A percentile compares a stretch with the other conserved stretches of the same genome.
Evolutionary conservation across 1,139 yeast species (phyloP).

Genomic region (Geotrichum fermentans): DNA sequence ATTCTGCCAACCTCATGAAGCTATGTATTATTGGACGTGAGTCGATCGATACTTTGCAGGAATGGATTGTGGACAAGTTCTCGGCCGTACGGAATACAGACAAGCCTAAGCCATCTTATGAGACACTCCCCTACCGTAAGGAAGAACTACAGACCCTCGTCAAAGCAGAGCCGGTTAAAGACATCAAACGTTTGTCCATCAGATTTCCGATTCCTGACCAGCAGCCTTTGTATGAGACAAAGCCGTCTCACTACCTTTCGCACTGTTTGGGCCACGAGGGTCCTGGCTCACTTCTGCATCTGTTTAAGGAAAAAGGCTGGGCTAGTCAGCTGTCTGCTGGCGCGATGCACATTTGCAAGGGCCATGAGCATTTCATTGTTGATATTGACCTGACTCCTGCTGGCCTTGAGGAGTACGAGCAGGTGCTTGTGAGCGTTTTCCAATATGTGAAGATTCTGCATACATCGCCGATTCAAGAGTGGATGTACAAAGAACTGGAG

Average conservation of each 20-base stretch:
- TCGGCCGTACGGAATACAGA: constrained; percentile 55
- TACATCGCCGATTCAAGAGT: constrained; percentile 52
- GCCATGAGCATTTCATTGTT: constrained; percentile 60
- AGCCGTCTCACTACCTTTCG: constrained; percentile 65
- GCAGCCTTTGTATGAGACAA: constrained; percentile 55
- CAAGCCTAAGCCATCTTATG: constrained; percentile 49
- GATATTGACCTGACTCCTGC: constrained; percentile 69
- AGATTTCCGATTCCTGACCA: constrained; percentile 74
- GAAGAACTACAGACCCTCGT: constrained; percentile 53
- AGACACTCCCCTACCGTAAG: constrained; percentile 41
- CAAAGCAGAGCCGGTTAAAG: constrained; percentile 78
- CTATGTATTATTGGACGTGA: constrained; percentile 82
- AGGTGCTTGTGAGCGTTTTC: constrained; percentile 55
- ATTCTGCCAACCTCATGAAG: constrained; percentile 79
- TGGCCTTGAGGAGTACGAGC: constrained; percentile 63
- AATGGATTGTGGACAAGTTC: constrained; percentile 69
- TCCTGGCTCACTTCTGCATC: constrained; percentile 69
- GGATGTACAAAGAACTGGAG: constrained; percentile 49
- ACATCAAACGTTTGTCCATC: constrained; percentile 60
- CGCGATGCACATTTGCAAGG: constrained; percentile 61
- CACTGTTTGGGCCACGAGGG: constrained; percentile 92
- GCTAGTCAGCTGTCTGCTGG: constrained; percentile 78
- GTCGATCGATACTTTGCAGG: constrained; percentile 60
- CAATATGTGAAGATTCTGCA: constrained; percentile 64
- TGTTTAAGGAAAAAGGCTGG: constrained; percentile 69